Evolutionary conservation across 305 asterid genomes (phyloP), one percentile per base, ranked within the genome.

Genomic region (Fraxinus latifolia): DNA sequence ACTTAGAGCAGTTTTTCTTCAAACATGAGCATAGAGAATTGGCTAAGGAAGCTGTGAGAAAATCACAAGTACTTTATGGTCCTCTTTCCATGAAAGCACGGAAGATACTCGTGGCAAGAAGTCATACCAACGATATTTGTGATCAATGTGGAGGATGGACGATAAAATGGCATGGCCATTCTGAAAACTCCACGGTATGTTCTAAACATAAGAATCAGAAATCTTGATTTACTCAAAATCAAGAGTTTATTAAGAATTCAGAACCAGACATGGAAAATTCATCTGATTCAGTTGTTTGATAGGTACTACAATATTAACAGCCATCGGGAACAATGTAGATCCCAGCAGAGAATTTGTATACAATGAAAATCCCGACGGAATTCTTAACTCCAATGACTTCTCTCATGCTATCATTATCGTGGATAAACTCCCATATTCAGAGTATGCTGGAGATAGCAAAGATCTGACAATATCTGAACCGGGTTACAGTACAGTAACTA

Each of bases 301-400:
- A 84, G 90, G 91, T 15, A 88, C 91, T 21, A 88, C 88, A 15
- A 88, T 88, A 78, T 82, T 86, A 25, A 62, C 73, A 4, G 91
- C 87, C 3, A 75, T 88, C n/a, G 79, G 29, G 70, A 79, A 82
- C 31, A 77, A 85, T 0, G 91, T 88, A 3, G 88, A 86, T 68
- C 82, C 74, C 8, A 42, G 42, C 34, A 88, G 88, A 12, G 82
- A 88, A 77, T 79, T 88, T n/a, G 83, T 74, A 15, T 86, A 62
- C 87, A 29, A 83, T 6, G 86, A 88, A 67, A 84, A 86, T 9
- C 89, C 91, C 0, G 85, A 83, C 33, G 11, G 42, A 73, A 5
- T 84, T 21, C 73, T 81, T 86, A 77, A 84, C 19, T 83, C 86
- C 42, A 79, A 83, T 19, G 39, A 86, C 44, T 85, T 83, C 8